Percentiles rank a stretch among this genome's conserved stretches.
phyloP scores from a whole-genome alignment of 1,139 yeast species.

The Protomyces macrosporus region DNA sequence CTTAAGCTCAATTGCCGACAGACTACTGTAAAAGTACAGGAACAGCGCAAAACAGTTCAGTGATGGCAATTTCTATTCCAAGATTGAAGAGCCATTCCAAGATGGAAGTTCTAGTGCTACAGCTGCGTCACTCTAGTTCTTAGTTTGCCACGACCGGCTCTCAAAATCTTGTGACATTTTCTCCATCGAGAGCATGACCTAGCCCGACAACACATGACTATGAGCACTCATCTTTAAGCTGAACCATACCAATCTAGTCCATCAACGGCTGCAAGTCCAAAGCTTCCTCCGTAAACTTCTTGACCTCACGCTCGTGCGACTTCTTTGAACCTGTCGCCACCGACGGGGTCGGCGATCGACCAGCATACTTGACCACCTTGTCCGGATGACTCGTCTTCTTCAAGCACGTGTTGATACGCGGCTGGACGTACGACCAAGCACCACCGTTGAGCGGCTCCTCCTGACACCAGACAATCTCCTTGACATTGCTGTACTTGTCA shows the following conservation, averaged over 20 bases:
- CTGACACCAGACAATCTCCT: conserved; percentile 94
- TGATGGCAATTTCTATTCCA: too few species aligned
- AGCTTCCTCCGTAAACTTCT: conserved; percentile 73
- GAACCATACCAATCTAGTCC: not conserved
- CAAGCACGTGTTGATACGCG: conserved; percentile 73
- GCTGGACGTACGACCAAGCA: conserved; percentile 69
- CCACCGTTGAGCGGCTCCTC: conserved; percentile 99
- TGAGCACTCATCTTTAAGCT: too few species aligned
- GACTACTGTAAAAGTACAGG: too few species aligned
- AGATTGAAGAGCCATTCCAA: too few species aligned
- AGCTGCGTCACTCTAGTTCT: too few species aligned
- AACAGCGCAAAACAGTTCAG: too few species aligned
- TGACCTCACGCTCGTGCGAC: conserved; percentile 84
- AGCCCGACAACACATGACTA: too few species aligned
- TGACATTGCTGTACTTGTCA: conserved; percentile 70
- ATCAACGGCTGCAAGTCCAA: conserved; percentile 39
- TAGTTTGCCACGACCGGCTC: too few species aligned
- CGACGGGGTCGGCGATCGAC: conserved; percentile 96
- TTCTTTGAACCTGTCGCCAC: conserved; percentile 97
- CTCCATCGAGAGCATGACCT: too few species aligned
- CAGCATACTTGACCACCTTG: conserved; percentile 71
- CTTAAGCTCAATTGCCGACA: too few species aligned
- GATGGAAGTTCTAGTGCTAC: too few species aligned
- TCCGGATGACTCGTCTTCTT: conserved; percentile 67
- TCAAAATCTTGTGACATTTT: too few species aligned